Evolutionary conservation across 257 asterid genomes (phyloP), one percentile per base, ranked within the genome.

Genomic region (Capsicum rhomboideum): DNA sequence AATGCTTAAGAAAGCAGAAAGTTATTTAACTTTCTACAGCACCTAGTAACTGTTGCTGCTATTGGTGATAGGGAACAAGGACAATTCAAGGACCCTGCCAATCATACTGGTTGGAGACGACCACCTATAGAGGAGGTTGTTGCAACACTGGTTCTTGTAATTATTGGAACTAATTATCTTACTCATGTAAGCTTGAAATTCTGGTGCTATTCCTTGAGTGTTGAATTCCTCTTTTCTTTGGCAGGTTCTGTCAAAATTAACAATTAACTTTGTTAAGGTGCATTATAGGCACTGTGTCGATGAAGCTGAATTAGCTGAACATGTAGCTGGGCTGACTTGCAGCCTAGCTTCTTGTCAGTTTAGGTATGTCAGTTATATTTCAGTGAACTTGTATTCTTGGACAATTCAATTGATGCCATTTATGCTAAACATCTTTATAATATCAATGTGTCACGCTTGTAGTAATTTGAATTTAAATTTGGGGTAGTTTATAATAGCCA

Each of bases 271-370:
- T 87, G 80, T 77, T 83, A 88, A 86, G 88, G 97, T 96, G 67
- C 98, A 91, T 85, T 91, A 97, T 29, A 91, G 99, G 89, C 97
- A 88, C 74, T 96, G 98, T 63, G 87, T 88, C 52, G 99, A 96
- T 90, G 99, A 96, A 88, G 92, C 98, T 81, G 99, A 96, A 89
- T 86, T 96, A 90, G 98, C 98, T 84, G 99, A 94, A 83, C 99
- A 96, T 86, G 95, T 94, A 79, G 93, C 89, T 87, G 97, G 98
- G 85, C 88, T 96, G 86, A 96, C 98, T 66, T 88, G 90, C 91
- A 94, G 97, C 89, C 97, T 94, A 71, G 99, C 99, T 56, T 89
- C 95, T 87, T 96, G 98, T 90, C 95, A 92, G 79, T 94, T 90
- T 87, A 92, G 98, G 99, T 95, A 86, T 82, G 81, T 54, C 84